Conservation (phyloP, 495 filamentous ascomycete species). For the Eremomyces bilateralis region DNA sequence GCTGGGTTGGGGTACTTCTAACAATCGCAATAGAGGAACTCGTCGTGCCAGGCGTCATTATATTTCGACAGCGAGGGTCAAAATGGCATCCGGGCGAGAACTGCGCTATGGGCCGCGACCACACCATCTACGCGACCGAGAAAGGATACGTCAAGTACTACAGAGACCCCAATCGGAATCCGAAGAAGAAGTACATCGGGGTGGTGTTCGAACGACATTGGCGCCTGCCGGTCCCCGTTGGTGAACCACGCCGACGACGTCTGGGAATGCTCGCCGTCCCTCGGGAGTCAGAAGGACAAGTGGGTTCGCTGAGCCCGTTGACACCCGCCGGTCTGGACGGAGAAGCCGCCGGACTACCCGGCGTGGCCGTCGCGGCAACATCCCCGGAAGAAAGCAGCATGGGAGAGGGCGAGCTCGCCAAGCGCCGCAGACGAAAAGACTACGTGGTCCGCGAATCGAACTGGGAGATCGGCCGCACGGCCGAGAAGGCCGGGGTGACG, state of each 20-base stretch:
- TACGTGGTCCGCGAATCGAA: slow-evolving; percentile 72
- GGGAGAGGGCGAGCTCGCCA: slow-evolving; percentile 19
- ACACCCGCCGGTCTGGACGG: background rate
- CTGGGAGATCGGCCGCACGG: slow-evolving; percentile 57
- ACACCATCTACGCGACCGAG: slow-evolving; percentile 75
- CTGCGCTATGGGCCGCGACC: slow-evolving; percentile 81
- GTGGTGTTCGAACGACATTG: slow-evolving; percentile 61
- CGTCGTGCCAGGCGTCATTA: slow-evolving; percentile 87
- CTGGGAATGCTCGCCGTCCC: slow-evolving; percentile 40
- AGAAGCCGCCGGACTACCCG: background rate
- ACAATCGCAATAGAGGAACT: slow-evolving; percentile 40
- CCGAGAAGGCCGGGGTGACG: slow-evolving; percentile 33
- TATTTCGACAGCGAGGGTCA: slow-evolving; percentile 90
- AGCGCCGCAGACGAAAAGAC: slow-evolving; percentile 32
- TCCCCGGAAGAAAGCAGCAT: slow-evolving; percentile 9
- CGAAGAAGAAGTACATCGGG: slow-evolving; percentile 77
- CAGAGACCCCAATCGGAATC: slow-evolving; percentile 55
- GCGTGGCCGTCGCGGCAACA: slow-evolving; percentile 4
- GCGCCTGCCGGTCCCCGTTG: slow-evolving; percentile 47
- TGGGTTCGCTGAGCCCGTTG: slow-evolving; percentile 6
- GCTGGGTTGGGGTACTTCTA: background rate
- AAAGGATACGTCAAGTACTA: slow-evolving; percentile 93
- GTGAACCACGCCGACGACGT: slow-evolving; percentile 42
- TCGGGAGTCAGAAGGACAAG: background rate
- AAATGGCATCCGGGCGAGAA: slow-evolving; percentile 91